Base-by-base conservation (phyloP, 2,329 filamentous ascomycete species). In the Ceratocystis albifundus region DNA sequence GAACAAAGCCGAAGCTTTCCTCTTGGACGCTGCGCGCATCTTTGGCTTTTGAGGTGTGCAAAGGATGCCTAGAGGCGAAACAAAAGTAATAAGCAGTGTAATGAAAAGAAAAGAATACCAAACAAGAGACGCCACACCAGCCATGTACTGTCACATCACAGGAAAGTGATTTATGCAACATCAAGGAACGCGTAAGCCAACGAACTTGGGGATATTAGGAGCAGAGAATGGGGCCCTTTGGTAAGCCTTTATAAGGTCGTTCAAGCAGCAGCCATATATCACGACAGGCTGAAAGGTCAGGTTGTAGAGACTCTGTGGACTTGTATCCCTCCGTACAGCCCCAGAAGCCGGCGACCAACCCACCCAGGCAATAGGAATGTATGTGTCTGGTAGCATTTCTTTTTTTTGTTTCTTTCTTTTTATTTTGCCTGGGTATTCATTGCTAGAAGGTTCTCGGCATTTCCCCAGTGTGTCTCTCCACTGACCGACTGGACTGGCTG, bases 51-150 rank as follows among this genome's bases (percentile, higher is more conserved):
- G 15, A 32, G 15, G 4, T 5, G 28, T 28, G 53, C 30, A 32
- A 57, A 30, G 53, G 53, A n/a, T 57, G 53, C 53, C 28, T 57
- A 2, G 53, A 57, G 7, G 36, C 36, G 36, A 32, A 10, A 17
- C 12, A 10, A 28, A 28, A 28, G 53, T 17, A 32, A n/a, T 30
- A 50, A 61, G 36, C 44, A 57, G 45, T 28, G n/a, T 25, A 61
- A 45, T 53, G n/a, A 48, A 63, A 36, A 36, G 17, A 2, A 46
- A 15, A 36, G 36, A 50, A 65, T 62, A n/a, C 46, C 61, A 67
- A 41, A 53, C 22, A 22, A 53, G 48, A 53, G 48, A 53, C 6
- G 48, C 12, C 15, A 15, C 48, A 25, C 10, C 15, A 10, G 20
- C 28, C 22, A 48, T 2, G 46, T 17, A 17, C 20, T n/a, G 20